Conservation (phyloP, 352 stramenopile genomes). For the Phytopythium chamaehyphon region DNA sequence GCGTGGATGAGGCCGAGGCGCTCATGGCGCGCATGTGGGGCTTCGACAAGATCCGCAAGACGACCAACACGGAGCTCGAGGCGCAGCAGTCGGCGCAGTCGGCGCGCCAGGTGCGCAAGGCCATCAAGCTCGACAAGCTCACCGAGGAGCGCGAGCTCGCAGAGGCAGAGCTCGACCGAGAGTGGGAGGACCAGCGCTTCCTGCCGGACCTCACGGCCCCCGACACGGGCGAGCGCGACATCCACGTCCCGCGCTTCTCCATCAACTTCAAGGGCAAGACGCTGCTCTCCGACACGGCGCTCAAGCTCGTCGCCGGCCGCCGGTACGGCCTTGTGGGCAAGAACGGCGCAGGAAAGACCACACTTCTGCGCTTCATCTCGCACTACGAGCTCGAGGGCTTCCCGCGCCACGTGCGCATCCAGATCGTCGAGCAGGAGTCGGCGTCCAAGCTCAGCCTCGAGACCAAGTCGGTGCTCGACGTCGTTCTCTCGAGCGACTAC, state of each 20-base stretch:
- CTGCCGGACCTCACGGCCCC: slow-evolving; percentile 62
- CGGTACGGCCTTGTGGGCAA: slow-evolving; percentile 94
- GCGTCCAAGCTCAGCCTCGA: slow-evolving; percentile 79
- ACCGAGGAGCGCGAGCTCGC: slow-evolving; percentile 50
- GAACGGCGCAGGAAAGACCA: slow-evolving; percentile 93
- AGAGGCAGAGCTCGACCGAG: slow-evolving; percentile 61
- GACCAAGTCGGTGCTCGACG: slow-evolving; percentile 89
- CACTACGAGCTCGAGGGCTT: slow-evolving; percentile 96
- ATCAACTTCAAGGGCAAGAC: slow-evolving; percentile 91
- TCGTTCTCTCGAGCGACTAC: slow-evolving; percentile 94
- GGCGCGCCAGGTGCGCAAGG: slow-evolving; percentile 76
- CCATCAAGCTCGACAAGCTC: slow-evolving; percentile 63
- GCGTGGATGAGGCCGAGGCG: slow-evolving; percentile 49
- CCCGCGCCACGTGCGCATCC: slow-evolving; percentile 92
- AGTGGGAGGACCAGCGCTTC: slow-evolving; percentile 77
- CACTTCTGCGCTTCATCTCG: slow-evolving; percentile 94
- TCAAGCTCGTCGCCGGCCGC: slow-evolving; percentile 82
- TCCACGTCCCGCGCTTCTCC: slow-evolving; percentile 83
- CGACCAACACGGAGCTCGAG: slow-evolving; percentile 75
- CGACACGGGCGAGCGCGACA: slow-evolving; percentile 83
- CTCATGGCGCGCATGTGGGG: slow-evolving; percentile 84
- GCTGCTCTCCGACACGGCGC: slow-evolving; percentile 77
- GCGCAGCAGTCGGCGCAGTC: slow-evolving; percentile 69
- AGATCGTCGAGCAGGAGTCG: slow-evolving; percentile 95
- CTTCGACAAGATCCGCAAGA: slow-evolving; percentile 81